Base-by-base conservation (phyloP, 1,284 basidiomycete genomes). In the Moesziomyces aphidis region DNA sequence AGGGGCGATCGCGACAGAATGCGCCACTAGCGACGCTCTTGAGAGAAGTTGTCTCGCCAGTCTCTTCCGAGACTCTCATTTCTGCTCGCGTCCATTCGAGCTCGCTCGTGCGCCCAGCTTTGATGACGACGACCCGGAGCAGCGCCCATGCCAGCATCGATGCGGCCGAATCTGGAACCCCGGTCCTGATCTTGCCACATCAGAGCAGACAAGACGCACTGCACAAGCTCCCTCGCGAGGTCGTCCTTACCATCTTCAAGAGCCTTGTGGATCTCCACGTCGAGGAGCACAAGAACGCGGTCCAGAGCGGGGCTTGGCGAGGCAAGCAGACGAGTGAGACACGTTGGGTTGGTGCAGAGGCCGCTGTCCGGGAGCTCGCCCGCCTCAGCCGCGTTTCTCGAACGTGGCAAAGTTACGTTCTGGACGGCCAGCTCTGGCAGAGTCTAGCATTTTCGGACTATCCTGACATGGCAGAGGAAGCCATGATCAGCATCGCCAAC, bases 361-460 rank as follows among this genome's bases (percentile, higher is more conserved):
- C 61, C 15, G 73, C 61, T 11, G 50, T 72, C 7, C 57, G 73
- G n/a, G 65, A 76, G 24, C 69, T 76, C 4, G 69, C 61, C 19
- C 55, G 73, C 49, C 60, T 76, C 21, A 63, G 58, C 21, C 82
- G 95, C 92, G 93, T 97, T 1, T 95, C 91, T 21, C 91, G 89
- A 81, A 82, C 87, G 4, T 97, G 94, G 94, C 90, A 89, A 55
- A 83, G 86, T 7, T 89, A 95, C 34, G 90, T 91, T 49, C 90
- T 92, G 72, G 95, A 97, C 82, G 94, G 94, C 9, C 92, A 94
- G 82, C 88, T 96, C 19, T 97, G 95, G 94, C 82, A 87, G 28
- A 45, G 52, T 34, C 55, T 75, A 17, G 63, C 70, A 76, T 88
- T 92, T 43, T 87, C 85, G 9, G 85, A 89, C 4, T 91, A 91